Base-by-base conservation (phyloP, 176 grass and related monocot genomes). In the Rhynchospora tenuis region DNA sequence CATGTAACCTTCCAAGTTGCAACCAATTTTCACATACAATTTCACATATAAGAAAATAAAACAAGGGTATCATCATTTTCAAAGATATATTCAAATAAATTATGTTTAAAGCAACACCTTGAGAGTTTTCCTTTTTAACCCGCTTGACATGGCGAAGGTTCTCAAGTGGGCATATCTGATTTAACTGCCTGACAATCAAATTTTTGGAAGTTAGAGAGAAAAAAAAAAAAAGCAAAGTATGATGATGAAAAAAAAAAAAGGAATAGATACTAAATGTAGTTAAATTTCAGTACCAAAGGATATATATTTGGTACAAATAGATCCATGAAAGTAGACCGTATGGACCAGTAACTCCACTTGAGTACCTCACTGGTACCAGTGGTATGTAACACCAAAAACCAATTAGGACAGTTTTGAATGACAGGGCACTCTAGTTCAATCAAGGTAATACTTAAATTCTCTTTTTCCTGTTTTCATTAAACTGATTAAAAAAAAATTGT, bases 61-160 rank as follows among this genome's bases (percentile, higher is more conserved):
- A 14, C 14, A 8, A 77, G 56, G 6, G 48, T 28, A 55, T 75
- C 16, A 45, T 45, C 7, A 51, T 51, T 51, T 51, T 44, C 33
- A 70, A 71, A 71, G 42, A 71, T 71, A 44, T 70, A 1, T 4
- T 44, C 71, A 74, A 26, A 26, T 15, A 51, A 27, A 51, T 16
- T 16, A 22, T 3, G 12, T 58, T 59, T 43, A 56, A 80, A 46
- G 26, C 28, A 44, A 60, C 33, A 90, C 88, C 88, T 81, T 86
- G 38, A 19, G 29, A 78, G 4, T 48, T 86, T 63, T 59, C 85
- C 19, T 62, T 90, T 23, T 73, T 73, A 14, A 90, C 81, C 43
- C 88, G 84, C 27, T 90, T 90, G 63, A 90, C 85, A 84, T 90
- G 88, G 38, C 81, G 81, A 73, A 90, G 84, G 78, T 84, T 64